Conservation (phyloP, 2,329 filamentous ascomycete genomes). For the Fusarium dimerum region DNA sequence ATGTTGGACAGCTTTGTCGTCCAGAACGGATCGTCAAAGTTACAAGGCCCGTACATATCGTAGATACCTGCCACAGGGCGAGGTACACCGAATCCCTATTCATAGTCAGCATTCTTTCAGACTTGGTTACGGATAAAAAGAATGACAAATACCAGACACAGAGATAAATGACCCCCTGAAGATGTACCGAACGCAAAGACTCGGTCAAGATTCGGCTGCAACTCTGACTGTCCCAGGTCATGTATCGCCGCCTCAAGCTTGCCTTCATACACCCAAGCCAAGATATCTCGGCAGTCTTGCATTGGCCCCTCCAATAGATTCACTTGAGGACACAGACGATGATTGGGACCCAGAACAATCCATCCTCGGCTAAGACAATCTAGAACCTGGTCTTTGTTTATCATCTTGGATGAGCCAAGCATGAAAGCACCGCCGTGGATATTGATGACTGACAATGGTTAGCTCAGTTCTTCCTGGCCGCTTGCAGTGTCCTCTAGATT, state of each 20-base stretch:
- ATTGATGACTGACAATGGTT: no score
- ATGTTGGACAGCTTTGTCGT: conserved; percentile 33
- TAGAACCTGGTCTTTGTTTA: conserved; percentile 1
- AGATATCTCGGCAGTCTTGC: conserved; percentile 35
- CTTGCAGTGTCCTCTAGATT: no score
- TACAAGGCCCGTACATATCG: conserved; percentile 43
- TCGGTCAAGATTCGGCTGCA: conserved; percentile 27
- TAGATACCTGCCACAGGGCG: conserved; percentile 40
- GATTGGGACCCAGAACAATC: conserved; percentile 1
- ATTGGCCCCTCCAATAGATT: conserved; percentile 35
- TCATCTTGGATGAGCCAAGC: conserved; percentile 3
- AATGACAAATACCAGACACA: conserved; percentile 34
- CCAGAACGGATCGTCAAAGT: conserved; percentile 42
- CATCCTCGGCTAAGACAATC: conserved; percentile 2
- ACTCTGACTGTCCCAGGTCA: conserved; percentile 4
- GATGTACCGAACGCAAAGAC: conserved; percentile 40
- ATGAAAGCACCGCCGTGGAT: conserved; percentile 4
- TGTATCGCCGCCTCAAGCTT: conserved; percentile 26
- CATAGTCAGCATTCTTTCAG: not conserved
- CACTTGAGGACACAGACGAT: conserved; percentile 36
- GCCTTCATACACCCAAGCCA: conserved; percentile 37
- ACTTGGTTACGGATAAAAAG: no score
- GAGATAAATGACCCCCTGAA: conserved; percentile 37
- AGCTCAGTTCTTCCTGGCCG: no score
- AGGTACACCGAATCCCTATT: conserved; percentile 38